A percentile compares a stretch with the other conserved stretches of the same genome.
phyloP scores from a whole-genome alignment of 768 basidiomycete genomes.

The Postia placenta region DNA sequence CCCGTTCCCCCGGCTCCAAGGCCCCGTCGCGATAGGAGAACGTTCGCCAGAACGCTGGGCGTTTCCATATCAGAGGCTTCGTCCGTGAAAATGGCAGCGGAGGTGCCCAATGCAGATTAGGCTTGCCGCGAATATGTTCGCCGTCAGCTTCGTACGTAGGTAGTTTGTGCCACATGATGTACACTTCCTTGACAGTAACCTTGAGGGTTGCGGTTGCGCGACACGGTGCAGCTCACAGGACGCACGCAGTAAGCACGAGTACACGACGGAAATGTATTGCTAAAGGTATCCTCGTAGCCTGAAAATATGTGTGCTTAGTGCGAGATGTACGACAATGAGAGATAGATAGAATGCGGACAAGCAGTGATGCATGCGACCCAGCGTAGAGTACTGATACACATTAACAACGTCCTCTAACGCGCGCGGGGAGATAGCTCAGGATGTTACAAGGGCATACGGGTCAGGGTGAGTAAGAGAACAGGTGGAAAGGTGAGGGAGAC shows the following conservation, averaged over 20 bases:
- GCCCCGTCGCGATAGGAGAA: neutral
- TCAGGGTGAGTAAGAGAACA: conserved; percentile 3
- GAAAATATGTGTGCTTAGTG: neutral
- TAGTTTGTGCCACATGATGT: neutral
- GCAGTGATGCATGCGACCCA: neutral
- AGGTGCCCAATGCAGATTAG: neutral
- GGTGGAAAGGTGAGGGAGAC: neutral
- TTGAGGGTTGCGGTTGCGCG: too few relatives aligned
- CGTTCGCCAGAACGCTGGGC: neutral
- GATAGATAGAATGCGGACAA: neutral
- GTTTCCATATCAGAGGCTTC: neutral
- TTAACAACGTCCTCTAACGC: neutral
- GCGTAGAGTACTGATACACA: neutral
- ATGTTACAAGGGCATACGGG: too few relatives aligned
- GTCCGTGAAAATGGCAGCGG: neutral
- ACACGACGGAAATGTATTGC: neutral
- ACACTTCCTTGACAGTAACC: too few relatives aligned
- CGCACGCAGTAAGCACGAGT: too few relatives aligned
- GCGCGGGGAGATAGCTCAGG: conserved; percentile 2
- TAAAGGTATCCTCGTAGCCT: neutral
- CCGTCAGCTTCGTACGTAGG: neutral
- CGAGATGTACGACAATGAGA: neutral
- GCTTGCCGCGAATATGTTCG: neutral
- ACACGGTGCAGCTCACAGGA: too few relatives aligned
- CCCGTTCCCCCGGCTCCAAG: neutral